Percentiles rank a stretch among this genome's conserved stretches.
Conservation (phyloP, 2,329 filamentous ascomycete genomes). For the Nemania abortiva region DNA sequence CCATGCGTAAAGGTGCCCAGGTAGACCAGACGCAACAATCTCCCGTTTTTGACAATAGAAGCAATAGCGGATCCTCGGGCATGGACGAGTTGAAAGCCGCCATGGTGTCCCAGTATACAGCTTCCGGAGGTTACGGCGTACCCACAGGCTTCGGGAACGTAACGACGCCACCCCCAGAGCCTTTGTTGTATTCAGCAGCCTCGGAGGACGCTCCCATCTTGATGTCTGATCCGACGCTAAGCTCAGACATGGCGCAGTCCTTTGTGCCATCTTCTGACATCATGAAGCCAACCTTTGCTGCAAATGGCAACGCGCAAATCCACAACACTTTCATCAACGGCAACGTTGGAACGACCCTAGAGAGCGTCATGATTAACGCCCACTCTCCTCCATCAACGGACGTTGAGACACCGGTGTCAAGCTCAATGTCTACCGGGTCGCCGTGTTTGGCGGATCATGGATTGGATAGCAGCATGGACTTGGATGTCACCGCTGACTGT, state of each 20-base stretch:
- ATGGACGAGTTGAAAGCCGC: constrained; percentile 40
- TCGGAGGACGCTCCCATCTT: constrained; percentile 17
- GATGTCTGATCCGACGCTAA: constrained; percentile 27
- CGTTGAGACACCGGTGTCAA: constrained; percentile 43
- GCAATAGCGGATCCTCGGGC: constrained; percentile 75
- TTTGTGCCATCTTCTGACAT: constrained; percentile 24
- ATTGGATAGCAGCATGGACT: constrained; percentile 60
- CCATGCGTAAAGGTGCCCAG: constrained; percentile 76
- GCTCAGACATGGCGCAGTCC: constrained; percentile 27
- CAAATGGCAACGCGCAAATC: constrained; percentile 19
- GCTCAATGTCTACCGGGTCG: constrained; percentile 36
- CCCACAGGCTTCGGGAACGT: constrained; percentile 45
- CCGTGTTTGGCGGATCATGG: constrained; percentile 49
- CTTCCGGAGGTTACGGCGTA: constrained; percentile 25
- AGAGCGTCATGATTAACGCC: constrained; percentile 1
- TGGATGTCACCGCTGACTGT: constrained; percentile 50
- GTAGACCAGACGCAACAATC: constrained; percentile 22
- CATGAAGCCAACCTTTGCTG: constrained; percentile 9
- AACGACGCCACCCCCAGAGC: constrained; percentile 67
- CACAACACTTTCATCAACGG: constrained; percentile 14
- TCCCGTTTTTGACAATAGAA: constrained; percentile 17
- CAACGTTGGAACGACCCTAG: constrained; percentile 14
- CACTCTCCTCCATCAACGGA: constrained; percentile 46
- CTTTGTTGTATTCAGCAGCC: constrained; percentile 50
- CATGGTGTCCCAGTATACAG: constrained; percentile 41